Evolutionary conservation across 805 yeast species (phyloP).

Genomic region (Maudiozyma barnettii): DNA sequence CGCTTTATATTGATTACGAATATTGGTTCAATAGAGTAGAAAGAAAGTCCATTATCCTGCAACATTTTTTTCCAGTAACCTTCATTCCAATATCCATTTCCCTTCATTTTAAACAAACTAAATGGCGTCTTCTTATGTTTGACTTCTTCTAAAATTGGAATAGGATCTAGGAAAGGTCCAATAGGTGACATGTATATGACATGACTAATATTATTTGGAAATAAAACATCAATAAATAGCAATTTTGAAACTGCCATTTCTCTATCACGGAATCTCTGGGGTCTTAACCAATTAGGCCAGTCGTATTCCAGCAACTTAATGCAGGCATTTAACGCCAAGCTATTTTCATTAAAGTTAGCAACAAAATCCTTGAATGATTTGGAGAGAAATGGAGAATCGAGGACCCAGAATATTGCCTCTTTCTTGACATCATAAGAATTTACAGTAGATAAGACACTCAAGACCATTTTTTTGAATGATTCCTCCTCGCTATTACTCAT

Average conservation of each 20-base stretch:
- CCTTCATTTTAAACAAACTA: slow-evolving; percentile 73
- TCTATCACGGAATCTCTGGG: slow-evolving; percentile 69
- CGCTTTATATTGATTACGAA: slow-evolving; percentile 67
- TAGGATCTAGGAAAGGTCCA: slow-evolving; percentile 67
- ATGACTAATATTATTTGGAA: slow-evolving; percentile 67
- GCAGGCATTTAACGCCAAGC: slow-evolving; percentile 3
- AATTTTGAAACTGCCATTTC: slow-evolving; percentile 85
- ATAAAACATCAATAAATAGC: slow-evolving; percentile 73
- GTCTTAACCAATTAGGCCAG: slow-evolving; percentile 88
- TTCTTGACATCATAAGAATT: background rate
- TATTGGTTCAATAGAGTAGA: slow-evolving; percentile 77
- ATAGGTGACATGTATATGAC: slow-evolving; percentile 70
- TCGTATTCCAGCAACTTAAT: slow-evolving; percentile 67
- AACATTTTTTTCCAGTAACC: slow-evolving; percentile 79
- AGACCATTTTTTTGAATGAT: slow-evolving; percentile 11
- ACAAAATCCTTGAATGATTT: slow-evolving; percentile 42
- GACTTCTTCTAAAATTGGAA: slow-evolving; percentile 42
- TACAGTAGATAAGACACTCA: slow-evolving; percentile 3
- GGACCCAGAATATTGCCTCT: slow-evolving; percentile 69
- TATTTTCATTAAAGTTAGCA: slow-evolving; percentile 29
- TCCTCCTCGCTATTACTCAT: slow-evolving; percentile 12
- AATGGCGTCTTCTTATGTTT: slow-evolving; percentile 38
- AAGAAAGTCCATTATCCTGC: slow-evolving; percentile 39
- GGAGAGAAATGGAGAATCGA: slow-evolving; percentile 53
- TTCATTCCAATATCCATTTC: slow-evolving; percentile 73